Conservation (phyloP, 2,329 filamentous ascomycete species). For the Microdochium paspali region DNA sequence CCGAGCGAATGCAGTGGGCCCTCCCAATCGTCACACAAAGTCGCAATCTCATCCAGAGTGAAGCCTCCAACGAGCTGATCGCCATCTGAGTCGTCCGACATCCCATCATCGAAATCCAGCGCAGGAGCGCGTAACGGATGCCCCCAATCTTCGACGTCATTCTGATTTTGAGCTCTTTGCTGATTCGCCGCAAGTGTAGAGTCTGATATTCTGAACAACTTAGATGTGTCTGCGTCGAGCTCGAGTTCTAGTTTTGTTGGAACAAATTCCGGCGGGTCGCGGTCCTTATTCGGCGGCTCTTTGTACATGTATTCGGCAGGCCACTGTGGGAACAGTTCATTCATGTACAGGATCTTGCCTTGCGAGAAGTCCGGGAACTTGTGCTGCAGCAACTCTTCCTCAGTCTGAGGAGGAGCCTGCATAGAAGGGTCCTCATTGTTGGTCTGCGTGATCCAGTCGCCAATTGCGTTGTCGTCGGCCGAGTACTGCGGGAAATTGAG, state of each 20-base stretch:
- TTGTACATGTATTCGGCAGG: constrained; percentile 72
- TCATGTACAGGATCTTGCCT: constrained; percentile 67
- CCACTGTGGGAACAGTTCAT: constrained; percentile 74
- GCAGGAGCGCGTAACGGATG: constrained; percentile 32
- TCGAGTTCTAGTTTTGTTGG: constrained; percentile 87
- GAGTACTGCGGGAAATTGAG: constrained; percentile 36
- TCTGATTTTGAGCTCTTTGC: constrained; percentile 31
- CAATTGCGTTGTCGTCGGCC: constrained; percentile 27
- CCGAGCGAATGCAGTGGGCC: constrained; percentile 37
- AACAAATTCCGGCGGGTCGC: constrained; percentile 55
- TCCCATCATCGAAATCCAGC: constrained; percentile 28
- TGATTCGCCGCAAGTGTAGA: constrained; percentile 43
- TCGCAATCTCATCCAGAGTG: constrained; percentile 69
- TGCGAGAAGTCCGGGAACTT: constrained; percentile 75
- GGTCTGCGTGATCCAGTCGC: constrained; percentile 22
- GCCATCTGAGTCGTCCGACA: constrained; percentile 33
- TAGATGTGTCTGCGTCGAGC: constrained; percentile 76
- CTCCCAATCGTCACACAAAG: constrained; percentile 83
- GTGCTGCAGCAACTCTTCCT: constrained; percentile 67
- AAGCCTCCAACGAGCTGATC: constrained; percentile 64
- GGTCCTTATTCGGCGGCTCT: constrained; percentile 64
- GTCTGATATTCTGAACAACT: constrained; percentile 68
- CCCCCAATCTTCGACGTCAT: constrained; percentile 38
- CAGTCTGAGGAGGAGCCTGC: constrained; percentile 61
- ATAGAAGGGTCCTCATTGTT: constrained; percentile 52